Base-by-base conservation (phyloP, 148 eudicot genomes). In the Rhododendron ferrugineum region DNA sequence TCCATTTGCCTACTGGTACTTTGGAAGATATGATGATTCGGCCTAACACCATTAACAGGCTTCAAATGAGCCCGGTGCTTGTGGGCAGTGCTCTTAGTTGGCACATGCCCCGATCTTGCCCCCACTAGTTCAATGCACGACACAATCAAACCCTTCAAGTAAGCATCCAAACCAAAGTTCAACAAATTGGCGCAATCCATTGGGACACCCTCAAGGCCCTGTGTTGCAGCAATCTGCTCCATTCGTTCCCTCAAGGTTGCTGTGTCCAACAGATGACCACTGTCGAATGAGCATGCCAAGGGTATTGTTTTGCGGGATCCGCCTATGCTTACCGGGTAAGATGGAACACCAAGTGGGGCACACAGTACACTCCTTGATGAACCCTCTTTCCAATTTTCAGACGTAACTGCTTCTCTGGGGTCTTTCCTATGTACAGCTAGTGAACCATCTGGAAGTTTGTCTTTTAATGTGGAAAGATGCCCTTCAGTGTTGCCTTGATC, bases 141-240 rank as follows among this genome's bases (percentile, higher is more conserved):
- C 49, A 76, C 73, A 78, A 93, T 89, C 82, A 93, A 84, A 60
- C 90, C 81, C 82, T 91, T 93, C 90, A 93, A 86, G 88, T 93
- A 92, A 84, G 88, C 80, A 86, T 92, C 90, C 79, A 93, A 88
- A 40, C 92, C 92, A 79, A 74, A 90, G 84, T 89, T 91, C 72
- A 92, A 73, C 79, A 89, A 32, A 81, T 88, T 84, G 72, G 91
- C 91, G 81, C 84, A 87, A 20, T 90, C 92, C 80, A 86, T n/a
- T 23, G 93, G 83, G 74, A 90, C 91, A 47, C 92, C 94, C 88
- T 91, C 87, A 60, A 92, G 90, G 78, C 93, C 92, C 56, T 86
- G 88, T 68, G 84, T 49, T 42, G 79, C 32, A 78, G 92, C 88
- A 79, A 91, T 88, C 78, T 89, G 93, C 83, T 92, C 89, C 91